These are phyloP conservation scores for Lactifluus subvellereus DNA, from an alignment of 768 basidiomycete species.

Conservation along the genomic window DNA sequence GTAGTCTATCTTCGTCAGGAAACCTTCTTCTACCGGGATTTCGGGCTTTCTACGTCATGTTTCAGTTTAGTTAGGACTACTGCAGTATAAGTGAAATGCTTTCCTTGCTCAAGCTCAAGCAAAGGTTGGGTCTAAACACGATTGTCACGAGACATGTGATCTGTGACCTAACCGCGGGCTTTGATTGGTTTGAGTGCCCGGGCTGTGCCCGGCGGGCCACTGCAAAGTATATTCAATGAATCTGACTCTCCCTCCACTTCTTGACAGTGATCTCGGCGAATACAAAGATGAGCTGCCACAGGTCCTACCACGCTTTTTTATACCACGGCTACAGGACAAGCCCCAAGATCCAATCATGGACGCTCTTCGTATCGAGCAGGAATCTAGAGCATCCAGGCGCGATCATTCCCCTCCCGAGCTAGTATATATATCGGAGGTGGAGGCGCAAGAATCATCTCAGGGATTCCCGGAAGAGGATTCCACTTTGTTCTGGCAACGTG, in stretches of 20 bases:
- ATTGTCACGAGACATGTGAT: slow-evolving; percentile 6
- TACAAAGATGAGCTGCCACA: slow-evolving; percentile 15
- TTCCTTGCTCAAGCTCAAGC: background rate
- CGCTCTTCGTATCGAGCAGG: slow-evolving; percentile 34
- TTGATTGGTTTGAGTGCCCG: no score
- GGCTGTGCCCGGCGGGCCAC: background rate
- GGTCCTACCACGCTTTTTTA: slow-evolving; percentile 41
- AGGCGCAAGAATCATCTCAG: background rate
- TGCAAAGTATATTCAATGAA: slow-evolving; percentile 1
- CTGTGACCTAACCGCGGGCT: background rate
- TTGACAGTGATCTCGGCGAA: background rate
- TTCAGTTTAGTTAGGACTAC: background rate
- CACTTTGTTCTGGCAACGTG: slow-evolving; percentile 10
- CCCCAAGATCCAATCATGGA: slow-evolving; percentile 79
- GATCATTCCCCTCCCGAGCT: slow-evolving; percentile 8
- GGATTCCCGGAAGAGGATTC: background rate
- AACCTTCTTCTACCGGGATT: background rate
- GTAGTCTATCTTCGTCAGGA: background rate
- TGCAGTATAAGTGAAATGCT: background rate
- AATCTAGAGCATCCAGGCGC: background rate
- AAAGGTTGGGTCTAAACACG: background rate
- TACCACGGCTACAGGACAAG: slow-evolving; percentile 60
- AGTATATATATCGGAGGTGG: slow-evolving; percentile 10
- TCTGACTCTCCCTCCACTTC: slow-evolving; percentile 1
- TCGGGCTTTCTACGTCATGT: background rate